These are phyloP conservation scores for Talaromyces ruber DNA, from an alignment of 495 filamentous ascomycete species.

Conservation along the genomic window DNA sequence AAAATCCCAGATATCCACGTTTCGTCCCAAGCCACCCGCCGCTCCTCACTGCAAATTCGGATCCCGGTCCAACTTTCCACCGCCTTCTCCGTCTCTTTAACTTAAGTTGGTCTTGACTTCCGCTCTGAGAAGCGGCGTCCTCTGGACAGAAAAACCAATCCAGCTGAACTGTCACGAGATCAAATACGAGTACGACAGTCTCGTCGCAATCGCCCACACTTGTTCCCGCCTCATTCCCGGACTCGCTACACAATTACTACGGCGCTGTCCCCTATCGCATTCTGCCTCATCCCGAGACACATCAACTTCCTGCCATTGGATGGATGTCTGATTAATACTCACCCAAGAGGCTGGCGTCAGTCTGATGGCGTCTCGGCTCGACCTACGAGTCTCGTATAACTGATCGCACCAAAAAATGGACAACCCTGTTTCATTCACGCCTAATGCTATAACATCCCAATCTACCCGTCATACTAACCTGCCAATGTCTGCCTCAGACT, in stretches of 20 bases:
- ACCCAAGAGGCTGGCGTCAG: neutral
- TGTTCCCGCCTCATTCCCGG: neutral
- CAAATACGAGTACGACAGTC: neutral
- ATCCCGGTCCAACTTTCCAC: neutral
- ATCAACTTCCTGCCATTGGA: neutral
- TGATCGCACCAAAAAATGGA: conserved; percentile 2
- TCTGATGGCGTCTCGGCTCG: conserved; percentile 3
- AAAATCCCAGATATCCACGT: neutral
- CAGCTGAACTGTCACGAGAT: neutral
- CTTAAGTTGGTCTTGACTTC: neutral
- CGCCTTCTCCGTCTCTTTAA: neutral
- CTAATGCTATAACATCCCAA: neutral
- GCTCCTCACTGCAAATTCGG: neutral
- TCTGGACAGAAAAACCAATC: neutral
- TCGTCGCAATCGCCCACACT: neutral
- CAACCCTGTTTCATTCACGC: conserved; percentile 3
- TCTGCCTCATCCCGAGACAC: neutral
- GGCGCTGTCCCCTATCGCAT: neutral
- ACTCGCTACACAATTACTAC: neutral
- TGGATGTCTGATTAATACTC: neutral
- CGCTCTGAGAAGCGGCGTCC: neutral
- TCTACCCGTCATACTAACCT: neutral
- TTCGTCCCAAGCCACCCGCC: neutral
- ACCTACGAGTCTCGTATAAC: no score
- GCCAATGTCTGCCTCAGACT: neutral